A percentile compares a stretch with the other conserved stretches of the same genome.
Evolutionary conservation across 2,329 filamentous ascomycete species (phyloP).

Genomic region (Epichloe gansuensis): DNA sequence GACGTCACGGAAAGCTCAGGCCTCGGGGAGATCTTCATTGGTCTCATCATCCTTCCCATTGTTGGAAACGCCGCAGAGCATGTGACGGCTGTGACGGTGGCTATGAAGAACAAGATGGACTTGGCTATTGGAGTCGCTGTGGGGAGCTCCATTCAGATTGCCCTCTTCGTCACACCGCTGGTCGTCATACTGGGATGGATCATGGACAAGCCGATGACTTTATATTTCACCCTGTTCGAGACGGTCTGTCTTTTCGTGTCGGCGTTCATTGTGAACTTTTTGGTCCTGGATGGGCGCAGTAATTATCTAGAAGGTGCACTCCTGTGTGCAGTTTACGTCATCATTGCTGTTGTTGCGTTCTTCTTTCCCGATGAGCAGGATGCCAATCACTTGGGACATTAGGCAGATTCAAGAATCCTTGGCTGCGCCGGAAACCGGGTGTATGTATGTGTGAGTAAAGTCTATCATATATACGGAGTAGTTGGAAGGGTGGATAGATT

Average conservation of each 20-base stretch:
- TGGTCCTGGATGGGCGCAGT: slow-evolving; percentile 72
- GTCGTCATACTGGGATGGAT: slow-evolving; percentile 62
- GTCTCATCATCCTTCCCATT: slow-evolving; percentile 59
- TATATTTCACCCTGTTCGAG: slow-evolving; percentile 83
- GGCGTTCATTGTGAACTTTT: slow-evolving; percentile 76
- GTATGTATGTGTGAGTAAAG: too few species aligned
- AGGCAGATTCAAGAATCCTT: background rate
- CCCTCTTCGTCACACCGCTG: slow-evolving; percentile 56
- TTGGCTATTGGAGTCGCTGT: slow-evolving; percentile 60
- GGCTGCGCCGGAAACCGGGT: background rate
- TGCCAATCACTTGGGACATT: slow-evolving; percentile 27
- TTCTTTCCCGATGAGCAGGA: slow-evolving; percentile 46
- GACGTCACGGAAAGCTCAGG: slow-evolving; percentile 43
- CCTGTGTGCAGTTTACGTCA: slow-evolving; percentile 53
- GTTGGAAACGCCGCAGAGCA: slow-evolving; percentile 64
- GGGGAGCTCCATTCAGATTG: slow-evolving; percentile 60
- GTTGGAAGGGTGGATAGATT: background rate
- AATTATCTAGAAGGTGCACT: slow-evolving; percentile 76
- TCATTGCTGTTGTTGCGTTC: slow-evolving; percentile 53
- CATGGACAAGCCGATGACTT: slow-evolving; percentile 54
- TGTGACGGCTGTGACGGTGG: slow-evolving; percentile 57
- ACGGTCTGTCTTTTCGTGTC: slow-evolving; percentile 76
- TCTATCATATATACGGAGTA: too few species aligned
- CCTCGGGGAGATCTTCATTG: slow-evolving; percentile 55
- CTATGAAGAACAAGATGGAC: slow-evolving; percentile 66